These are phyloP conservation scores for Scedosporium dehoogii DNA, from an alignment of 2,329 filamentous ascomycete genomes.

Conservation along the genomic window DNA sequence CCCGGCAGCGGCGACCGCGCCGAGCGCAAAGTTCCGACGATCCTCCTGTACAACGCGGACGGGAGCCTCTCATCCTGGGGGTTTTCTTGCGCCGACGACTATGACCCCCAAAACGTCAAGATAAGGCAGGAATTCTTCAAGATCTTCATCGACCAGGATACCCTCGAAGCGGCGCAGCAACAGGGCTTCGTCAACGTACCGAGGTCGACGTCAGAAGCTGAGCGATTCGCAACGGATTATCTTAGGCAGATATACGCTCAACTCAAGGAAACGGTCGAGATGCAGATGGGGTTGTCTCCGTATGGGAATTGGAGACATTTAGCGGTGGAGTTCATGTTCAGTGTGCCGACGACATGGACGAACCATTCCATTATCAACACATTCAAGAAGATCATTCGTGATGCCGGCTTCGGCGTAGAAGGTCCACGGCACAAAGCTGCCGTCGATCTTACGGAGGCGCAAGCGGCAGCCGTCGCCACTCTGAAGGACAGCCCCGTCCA, in stretches of 20 bases:
- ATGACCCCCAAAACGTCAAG: constrained; percentile 22
- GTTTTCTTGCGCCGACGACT: constrained; percentile 38
- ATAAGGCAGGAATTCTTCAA: constrained; percentile 42
- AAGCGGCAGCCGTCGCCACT: constrained; percentile 36
- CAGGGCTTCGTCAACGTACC: constrained; percentile 34
- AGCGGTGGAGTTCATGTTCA: constrained; percentile 43
- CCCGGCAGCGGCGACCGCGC: constrained; percentile 40
- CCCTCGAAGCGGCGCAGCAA: constrained; percentile 29
- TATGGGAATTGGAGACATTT: constrained; percentile 31
- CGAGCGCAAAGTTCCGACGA: constrained; percentile 45
- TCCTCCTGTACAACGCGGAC: constrained; percentile 34
- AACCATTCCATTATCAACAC: constrained; percentile 37
- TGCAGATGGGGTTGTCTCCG: constrained; percentile 24
- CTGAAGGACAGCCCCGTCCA: constrained; percentile 29
- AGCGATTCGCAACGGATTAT: constrained; percentile 39
- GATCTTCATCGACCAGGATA: constrained; percentile 39
- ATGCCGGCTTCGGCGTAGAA: constrained; percentile 38
- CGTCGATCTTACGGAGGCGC: constrained; percentile 36
- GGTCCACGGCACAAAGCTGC: constrained; percentile 26
- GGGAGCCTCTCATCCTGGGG: constrained; percentile 39
- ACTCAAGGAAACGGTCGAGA: constrained; percentile 33
- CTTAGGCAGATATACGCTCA: constrained; percentile 37
- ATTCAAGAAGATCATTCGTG: constrained; percentile 35
- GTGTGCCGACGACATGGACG: constrained; percentile 47
- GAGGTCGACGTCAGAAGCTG: constrained; percentile 28